Conservation (phyloP, 139 green algal species). For the Chlamydomonas sp. region DNA sequence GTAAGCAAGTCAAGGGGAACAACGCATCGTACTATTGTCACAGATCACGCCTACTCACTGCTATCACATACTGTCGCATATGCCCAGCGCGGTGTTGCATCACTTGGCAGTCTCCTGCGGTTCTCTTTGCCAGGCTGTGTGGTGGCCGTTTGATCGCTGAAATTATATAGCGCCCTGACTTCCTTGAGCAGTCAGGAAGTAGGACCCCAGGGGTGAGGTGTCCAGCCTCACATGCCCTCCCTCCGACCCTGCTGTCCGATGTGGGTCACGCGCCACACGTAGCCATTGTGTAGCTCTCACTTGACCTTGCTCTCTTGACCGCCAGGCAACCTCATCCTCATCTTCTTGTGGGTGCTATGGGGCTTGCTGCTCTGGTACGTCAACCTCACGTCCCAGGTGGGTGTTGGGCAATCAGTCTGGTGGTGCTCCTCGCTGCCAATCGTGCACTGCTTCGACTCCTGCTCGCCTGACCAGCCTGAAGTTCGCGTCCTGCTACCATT, state of each 20-base stretch:
- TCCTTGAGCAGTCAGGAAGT: too few relatives aligned
- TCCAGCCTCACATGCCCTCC: too few relatives aligned
- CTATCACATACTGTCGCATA: too few relatives aligned
- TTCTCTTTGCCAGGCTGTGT: neutral
- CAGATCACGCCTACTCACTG: too few relatives aligned
- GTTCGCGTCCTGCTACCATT: neutral
- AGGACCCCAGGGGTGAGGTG: too few relatives aligned
- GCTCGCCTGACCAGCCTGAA: neutral
- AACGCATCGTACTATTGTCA: too few relatives aligned
- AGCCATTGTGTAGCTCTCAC: neutral
- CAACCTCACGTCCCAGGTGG: slow-evolving; percentile 32
- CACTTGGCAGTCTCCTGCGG: too few relatives aligned
- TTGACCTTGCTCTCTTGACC: neutral
- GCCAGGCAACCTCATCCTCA: slow-evolving; percentile 68
- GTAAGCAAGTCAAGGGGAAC: slow-evolving; percentile 4
- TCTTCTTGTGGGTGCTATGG: slow-evolving; percentile 70
- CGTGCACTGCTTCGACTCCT: too few relatives aligned
- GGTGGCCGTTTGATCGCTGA: neutral
- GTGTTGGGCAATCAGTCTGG: neutral
- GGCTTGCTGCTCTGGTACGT: slow-evolving; percentile 66
- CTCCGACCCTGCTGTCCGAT: too few relatives aligned
- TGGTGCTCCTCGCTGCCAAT: too few relatives aligned
- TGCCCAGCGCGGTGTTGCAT: too few relatives aligned
- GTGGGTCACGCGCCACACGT: neutral
- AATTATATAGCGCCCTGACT: neutral